Conservation (phyloP, 192 early-diverging fungal genomes). For the Gonapodya prolifera region DNA sequence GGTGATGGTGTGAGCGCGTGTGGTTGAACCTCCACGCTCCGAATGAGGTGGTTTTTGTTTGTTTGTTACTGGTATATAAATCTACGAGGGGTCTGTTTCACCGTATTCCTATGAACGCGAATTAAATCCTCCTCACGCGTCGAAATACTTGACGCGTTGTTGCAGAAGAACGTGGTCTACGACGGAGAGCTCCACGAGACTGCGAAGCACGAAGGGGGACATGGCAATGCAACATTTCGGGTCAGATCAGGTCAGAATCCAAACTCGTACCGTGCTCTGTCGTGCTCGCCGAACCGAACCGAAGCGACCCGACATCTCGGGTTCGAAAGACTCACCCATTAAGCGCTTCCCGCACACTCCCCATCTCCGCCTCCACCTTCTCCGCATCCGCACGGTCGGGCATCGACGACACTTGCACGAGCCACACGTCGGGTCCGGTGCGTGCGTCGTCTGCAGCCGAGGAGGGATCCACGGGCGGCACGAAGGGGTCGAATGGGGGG, state of each 20-base stretch:
- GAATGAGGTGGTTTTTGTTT: no score
- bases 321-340: neutral
- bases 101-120: no score
- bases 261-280: no score
- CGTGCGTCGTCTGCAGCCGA: neutral
- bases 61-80: no score
- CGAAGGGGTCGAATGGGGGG: neutral
- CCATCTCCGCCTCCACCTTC: neutral
- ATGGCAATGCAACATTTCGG: no score
- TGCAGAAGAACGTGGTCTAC: neutral
- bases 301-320: neutral
- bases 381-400: neutral
- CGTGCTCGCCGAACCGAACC: neutral
- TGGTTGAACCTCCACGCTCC: no score
- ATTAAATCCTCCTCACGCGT: neutral
- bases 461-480: neutral
- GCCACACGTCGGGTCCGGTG: neutral
- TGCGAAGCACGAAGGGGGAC: neutral
- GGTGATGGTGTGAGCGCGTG: no score
- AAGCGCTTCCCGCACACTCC: neutral
- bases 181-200: neutral
- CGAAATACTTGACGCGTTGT: neutral
- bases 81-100: no score
- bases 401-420: neutral
- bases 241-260: no score